Evolutionary conservation across 352 stramenopile species (phyloP).

Genomic region (Globisporangium mamillatum): DNA sequence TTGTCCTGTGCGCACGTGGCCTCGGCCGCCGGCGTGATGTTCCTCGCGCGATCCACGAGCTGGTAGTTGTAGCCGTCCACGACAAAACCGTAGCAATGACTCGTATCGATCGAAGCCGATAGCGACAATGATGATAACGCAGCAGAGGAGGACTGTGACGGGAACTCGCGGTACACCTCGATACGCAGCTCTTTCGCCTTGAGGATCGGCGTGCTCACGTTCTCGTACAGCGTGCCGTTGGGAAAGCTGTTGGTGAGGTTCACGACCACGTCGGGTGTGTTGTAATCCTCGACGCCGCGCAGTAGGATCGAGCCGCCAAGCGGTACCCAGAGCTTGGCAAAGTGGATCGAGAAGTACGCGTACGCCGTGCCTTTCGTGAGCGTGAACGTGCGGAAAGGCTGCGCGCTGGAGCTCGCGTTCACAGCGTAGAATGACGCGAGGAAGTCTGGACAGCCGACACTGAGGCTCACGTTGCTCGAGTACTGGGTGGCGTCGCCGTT

Average conservation of each 20-base stretch:
- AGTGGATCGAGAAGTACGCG: conserved; percentile 48
- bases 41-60: conserved; percentile 33
- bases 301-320: conserved; percentile 39
- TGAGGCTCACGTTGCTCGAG: conserved; percentile 20
- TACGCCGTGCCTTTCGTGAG: conserved; percentile 54
- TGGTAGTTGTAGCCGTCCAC: conserved; percentile 50
- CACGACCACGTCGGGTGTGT: conserved; percentile 29
- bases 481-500: neutral
- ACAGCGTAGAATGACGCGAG: conserved; percentile 38
- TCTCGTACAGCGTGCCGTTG: conserved; percentile 23
- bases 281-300: conserved; percentile 42
- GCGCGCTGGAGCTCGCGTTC: conserved; percentile 21
- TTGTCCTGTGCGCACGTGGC: conserved; percentile 60
- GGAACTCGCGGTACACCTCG: conserved; percentile 45
- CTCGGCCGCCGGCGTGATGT: conserved; percentile 42
- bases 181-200: conserved; percentile 51
- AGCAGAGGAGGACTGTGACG: neutral
- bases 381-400: conserved; percentile 44
- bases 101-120: neutral
- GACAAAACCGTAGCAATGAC: conserved; percentile 53
- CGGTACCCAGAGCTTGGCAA: conserved; percentile 46
- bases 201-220: conserved; percentile 32
- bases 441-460: conserved; percentile 54
- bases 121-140: neutral
- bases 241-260: conserved; percentile 41